Conservation (phyloP, 2,329 filamentous ascomycete species). For the Scortechinia acanthostroma region DNA sequence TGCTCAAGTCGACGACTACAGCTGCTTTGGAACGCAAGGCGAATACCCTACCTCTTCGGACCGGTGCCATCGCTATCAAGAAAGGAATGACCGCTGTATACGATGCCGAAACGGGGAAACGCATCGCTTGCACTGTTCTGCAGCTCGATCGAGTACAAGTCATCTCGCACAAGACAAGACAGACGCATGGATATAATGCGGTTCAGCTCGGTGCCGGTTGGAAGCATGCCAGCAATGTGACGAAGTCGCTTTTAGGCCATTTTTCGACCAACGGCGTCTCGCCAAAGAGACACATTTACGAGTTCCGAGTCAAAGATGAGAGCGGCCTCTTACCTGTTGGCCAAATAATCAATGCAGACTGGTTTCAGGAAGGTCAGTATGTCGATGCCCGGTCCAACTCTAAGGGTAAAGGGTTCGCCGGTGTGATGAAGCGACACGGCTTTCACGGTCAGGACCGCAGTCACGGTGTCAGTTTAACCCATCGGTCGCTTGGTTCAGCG, state of each 20-base stretch:
- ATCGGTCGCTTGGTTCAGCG: conserved; percentile 57
- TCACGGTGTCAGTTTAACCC: conserved; percentile 58
- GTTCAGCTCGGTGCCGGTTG: conserved; percentile 54
- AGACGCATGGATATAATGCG: conserved; percentile 54
- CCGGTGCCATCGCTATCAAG: conserved; percentile 52
- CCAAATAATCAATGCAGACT: conserved; percentile 41
- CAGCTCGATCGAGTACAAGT: conserved; percentile 59
- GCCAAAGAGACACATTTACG: conserved; percentile 49
- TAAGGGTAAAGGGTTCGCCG: conserved; percentile 57
- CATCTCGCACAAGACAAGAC: conserved; percentile 48
- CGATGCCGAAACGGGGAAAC: conserved; percentile 48
- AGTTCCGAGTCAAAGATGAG: conserved; percentile 53
- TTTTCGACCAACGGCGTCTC: conserved; percentile 46
- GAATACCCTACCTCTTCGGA: conserved; percentile 49
- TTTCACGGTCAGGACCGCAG: conserved; percentile 56
- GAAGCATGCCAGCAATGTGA: conserved; percentile 47
- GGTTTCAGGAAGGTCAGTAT: conserved; percentile 54
- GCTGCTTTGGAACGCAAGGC: conserved; percentile 40
- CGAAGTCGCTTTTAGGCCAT: conserved; percentile 51
- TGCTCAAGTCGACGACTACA: conserved; percentile 40
- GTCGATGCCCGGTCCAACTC: conserved; percentile 50
- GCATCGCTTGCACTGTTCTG: conserved; percentile 56
- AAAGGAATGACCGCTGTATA: conserved; percentile 64
- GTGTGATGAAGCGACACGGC: conserved; percentile 62
- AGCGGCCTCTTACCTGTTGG: conserved; percentile 45